Conservation (phyloP, 1,139 yeast species). For the Saccharomyces hybrid region DNA sequence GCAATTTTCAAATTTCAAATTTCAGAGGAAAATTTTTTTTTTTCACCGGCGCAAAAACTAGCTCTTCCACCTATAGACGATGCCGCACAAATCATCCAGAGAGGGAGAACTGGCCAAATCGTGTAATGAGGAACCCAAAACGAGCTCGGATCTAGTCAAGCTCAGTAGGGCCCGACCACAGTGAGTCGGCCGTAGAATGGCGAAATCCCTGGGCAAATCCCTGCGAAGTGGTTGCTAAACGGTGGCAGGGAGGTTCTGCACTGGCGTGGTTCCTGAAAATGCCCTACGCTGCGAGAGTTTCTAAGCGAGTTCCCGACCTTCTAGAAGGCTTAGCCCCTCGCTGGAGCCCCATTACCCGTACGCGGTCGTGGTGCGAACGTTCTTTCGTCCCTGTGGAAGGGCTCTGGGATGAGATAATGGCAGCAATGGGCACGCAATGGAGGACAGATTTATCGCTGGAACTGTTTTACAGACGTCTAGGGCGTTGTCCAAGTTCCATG, state of each 20-base stretch:
- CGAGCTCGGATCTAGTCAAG: neutral
- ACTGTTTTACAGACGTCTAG: too few species aligned
- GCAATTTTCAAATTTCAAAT: neutral
- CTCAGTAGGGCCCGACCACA: too few species aligned
- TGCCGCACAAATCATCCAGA: neutral
- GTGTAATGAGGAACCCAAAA: neutral
- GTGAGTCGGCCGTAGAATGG: neutral
- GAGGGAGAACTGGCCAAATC: neutral
- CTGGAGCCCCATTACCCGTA: neutral
- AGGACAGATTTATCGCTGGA: neutral
- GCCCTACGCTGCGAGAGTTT: neutral
- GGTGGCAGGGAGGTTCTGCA: neutral
- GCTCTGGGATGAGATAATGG: neutral
- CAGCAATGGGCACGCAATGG: neutral
- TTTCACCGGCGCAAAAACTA: neutral
- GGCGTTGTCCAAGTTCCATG: neutral
- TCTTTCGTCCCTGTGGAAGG: neutral
- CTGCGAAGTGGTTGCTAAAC: neutral
- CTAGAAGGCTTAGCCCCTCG: neutral
- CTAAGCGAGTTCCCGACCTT: neutral
- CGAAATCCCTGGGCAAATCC: neutral
- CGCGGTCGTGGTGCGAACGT: too few species aligned
- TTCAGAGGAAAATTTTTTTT: neutral
- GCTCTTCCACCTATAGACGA: neutral
- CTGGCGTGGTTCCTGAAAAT: neutral